Conservation (phyloP, 2,329 filamentous ascomycete species). For the Aspergillus sp. region DNA sequence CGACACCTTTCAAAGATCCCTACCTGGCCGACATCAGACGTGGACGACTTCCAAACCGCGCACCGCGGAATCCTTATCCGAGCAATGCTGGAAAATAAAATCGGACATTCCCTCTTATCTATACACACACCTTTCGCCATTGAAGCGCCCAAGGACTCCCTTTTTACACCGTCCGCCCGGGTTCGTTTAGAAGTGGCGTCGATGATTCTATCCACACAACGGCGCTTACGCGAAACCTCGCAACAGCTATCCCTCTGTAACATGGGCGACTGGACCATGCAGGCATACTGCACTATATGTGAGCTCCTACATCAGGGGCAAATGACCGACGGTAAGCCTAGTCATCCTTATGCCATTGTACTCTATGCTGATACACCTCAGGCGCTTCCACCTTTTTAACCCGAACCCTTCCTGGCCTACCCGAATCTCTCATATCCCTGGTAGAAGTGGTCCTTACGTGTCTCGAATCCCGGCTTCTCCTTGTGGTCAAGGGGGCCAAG, state of each 20-base stretch:
- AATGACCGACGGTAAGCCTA: constrained; percentile 26
- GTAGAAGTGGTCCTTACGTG: constrained; percentile 34
- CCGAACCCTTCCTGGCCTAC: constrained; percentile 32
- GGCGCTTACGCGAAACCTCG: constrained; percentile 36
- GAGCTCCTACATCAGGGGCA: constrained; percentile 37
- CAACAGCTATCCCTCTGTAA: constrained; percentile 35
- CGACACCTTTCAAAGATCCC: constrained; percentile 39
- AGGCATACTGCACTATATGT: constrained; percentile 41
- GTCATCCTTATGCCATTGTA: not conserved
- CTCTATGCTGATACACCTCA: not conserved
- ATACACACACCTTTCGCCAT: constrained; percentile 44
- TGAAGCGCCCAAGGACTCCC: constrained; percentile 32
- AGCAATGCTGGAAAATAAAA: constrained; percentile 37
- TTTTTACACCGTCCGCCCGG: constrained; percentile 40
- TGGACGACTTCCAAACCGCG: constrained; percentile 24
- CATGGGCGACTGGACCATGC: constrained; percentile 40
- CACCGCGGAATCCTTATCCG: constrained; percentile 36
- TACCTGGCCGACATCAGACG: constrained; percentile 28
- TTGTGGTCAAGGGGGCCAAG: constrained; percentile 42
- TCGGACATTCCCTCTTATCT: constrained; percentile 41
- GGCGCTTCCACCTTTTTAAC: constrained; percentile 23
- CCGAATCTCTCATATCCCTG: constrained; percentile 37
- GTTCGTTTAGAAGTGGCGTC: constrained; percentile 40
- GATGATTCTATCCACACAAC: constrained; percentile 42
- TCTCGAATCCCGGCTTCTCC: constrained; percentile 34